A percentile compares a stretch with the other conserved stretches of the same genome.
phyloP scores from a whole-genome alignment of 2,329 filamentous ascomycete species.

The Hypoxylon sp. region DNA sequence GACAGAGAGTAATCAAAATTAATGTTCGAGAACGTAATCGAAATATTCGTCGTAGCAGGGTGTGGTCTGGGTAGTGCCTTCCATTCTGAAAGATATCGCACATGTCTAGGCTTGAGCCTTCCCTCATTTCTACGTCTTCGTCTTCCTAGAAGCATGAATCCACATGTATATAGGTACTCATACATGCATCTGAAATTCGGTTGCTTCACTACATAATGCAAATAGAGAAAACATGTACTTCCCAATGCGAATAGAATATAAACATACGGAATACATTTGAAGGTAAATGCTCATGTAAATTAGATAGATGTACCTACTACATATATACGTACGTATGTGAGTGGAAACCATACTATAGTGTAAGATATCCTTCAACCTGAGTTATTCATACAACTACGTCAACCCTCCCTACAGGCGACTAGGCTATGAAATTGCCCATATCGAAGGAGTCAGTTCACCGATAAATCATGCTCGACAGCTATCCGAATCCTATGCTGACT shows the following conservation, averaged over 20 bases:
- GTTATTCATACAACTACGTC: no score
- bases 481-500: neutral
- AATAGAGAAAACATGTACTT: neutral
- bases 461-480: no score
- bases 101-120: neutral
- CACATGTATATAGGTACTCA: neutral
- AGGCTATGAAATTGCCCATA: no score
- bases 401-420: no score
- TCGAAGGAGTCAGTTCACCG: no score
- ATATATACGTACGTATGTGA: no score
- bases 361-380: no score
- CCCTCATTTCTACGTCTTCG: no score
- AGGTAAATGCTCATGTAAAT: neutral
- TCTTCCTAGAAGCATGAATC: neutral
- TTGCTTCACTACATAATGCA: neutral
- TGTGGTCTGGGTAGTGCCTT: neutral
- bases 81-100: neutral
- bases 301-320: neutral
- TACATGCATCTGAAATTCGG: neutral
- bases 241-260: neutral
- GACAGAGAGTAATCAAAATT: neutral
- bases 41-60: neutral
- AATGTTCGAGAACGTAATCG: neutral
- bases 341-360: no score
- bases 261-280: neutral